Conservation (phyloP, 2,329 filamentous ascomycete genomes). For the Apiospora phragmitis region DNA sequence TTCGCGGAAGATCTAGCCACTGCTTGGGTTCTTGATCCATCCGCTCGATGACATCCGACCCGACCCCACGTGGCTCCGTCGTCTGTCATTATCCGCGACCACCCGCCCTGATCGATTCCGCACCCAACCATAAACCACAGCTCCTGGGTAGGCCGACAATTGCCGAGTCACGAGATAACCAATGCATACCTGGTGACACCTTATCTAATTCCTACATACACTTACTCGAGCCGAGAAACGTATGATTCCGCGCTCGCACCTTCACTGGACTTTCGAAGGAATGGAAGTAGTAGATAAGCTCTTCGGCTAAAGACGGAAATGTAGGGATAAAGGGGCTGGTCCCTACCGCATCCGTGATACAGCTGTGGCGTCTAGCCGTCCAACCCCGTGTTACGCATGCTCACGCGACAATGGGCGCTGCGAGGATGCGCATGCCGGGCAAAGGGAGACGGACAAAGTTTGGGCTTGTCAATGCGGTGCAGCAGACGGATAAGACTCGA, state of each 20-base stretch:
- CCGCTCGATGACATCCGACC: background rate
- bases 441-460: background rate
- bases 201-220: background rate
- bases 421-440: background rate
- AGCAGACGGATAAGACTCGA: background rate
- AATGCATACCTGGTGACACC: background rate
- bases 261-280: background rate
- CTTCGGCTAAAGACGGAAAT: background rate
- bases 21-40: background rate
- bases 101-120: background rate
- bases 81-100: background rate
- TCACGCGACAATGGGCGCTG: background rate
- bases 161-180: background rate
- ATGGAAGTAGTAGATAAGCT: background rate
- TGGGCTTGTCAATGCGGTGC: background rate
- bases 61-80: background rate
- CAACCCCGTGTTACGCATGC: background rate
- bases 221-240: background rate
- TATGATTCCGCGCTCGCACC: background rate
- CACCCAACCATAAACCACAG: background rate
- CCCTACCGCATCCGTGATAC: background rate
- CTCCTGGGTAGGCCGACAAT: background rate
- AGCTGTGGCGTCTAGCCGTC: background rate
- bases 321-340: background rate
- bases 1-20: background rate